Evolutionary conservation across 177 flowering plant genomes (phyloP).

Genomic region (Vitis hybrid): DNA sequence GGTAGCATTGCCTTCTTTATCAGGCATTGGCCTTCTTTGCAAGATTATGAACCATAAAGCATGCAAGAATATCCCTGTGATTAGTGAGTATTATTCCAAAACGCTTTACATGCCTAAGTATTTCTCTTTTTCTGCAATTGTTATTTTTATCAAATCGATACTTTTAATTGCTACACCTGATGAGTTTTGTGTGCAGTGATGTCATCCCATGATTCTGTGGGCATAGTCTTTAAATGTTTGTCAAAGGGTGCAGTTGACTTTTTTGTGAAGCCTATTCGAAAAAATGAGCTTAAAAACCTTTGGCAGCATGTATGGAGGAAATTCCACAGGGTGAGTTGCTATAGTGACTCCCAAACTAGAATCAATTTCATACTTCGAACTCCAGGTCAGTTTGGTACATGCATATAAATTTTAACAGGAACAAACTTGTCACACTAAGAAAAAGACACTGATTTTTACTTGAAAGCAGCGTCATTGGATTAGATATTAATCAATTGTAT

Average conservation of each 20-base stretch:
- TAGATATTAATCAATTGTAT: neutral
- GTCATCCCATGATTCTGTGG: slow-evolving; percentile 92
- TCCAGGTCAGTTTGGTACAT: neutral
- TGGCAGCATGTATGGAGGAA: slow-evolving; percentile 99
- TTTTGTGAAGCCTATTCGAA: slow-evolving; percentile 87
- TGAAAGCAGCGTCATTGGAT: neutral
- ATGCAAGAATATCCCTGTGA: slow-evolving; percentile 56
- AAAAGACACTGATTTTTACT: neutral
- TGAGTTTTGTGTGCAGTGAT: slow-evolving; percentile 80
- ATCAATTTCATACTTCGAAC: neutral
- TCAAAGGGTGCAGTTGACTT: slow-evolving; percentile 94
- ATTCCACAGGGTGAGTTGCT: slow-evolving; percentile 79
- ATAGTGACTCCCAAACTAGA: neutral
- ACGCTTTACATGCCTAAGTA: slow-evolving; percentile 1
- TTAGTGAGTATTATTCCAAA: slow-evolving; percentile 46
- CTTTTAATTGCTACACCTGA: slow-evolving; percentile 35
- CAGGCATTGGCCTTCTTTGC: slow-evolving; percentile 52
- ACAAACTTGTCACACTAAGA: neutral
- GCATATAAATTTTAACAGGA: neutral
- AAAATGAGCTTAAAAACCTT: slow-evolving; percentile 91
- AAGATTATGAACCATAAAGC: slow-evolving; percentile 56
- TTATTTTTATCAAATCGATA: slow-evolving; percentile 14
- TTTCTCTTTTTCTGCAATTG: neutral
- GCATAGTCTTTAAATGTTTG: slow-evolving; percentile 82
- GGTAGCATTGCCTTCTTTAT: slow-evolving; percentile 53